Conservation (phyloP, 345 rosid genomes). For the Citropsis articulata region DNA sequence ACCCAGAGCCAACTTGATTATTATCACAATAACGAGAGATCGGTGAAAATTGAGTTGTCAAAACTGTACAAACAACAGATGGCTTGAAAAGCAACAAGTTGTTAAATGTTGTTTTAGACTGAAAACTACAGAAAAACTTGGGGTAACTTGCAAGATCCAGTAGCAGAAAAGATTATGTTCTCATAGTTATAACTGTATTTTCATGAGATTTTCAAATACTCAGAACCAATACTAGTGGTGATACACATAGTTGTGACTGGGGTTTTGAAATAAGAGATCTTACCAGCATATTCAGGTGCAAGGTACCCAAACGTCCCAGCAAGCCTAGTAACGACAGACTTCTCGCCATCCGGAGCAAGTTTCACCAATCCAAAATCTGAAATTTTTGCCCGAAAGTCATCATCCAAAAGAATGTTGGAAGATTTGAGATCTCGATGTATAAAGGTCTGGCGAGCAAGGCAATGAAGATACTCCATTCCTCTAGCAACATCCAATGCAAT, state of each 20-base stretch:
- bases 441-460: conserved; percentile 41
- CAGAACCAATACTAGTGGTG: background rate
- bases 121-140: background rate
- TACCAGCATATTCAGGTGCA: conserved; percentile 69
- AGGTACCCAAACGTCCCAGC: conserved; percentile 65
- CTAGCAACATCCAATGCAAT: conserved; percentile 58
- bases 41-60: background rate
- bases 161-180: background rate
- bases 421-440: conserved; percentile 62
- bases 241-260: background rate
- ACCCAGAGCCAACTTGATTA: background rate
- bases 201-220: background rate
- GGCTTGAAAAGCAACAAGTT: background rate
- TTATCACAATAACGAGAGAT: background rate
- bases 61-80: background rate
- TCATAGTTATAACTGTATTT: background rate
- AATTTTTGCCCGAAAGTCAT: conserved; percentile 49
- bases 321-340: conserved; percentile 44
- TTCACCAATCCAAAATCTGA: conserved; percentile 59
- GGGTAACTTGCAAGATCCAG: background rate
- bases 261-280: background rate
- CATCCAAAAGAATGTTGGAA: conserved; percentile 52
- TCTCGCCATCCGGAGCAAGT: conserved; percentile 49
- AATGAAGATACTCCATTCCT: conserved; percentile 60
- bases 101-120: background rate